These are phyloP conservation scores for Pseudopyrenochaeta lycopersici DNA, from an alignment of 2,329 filamentous ascomycete species.

Conservation along the genomic window DNA sequence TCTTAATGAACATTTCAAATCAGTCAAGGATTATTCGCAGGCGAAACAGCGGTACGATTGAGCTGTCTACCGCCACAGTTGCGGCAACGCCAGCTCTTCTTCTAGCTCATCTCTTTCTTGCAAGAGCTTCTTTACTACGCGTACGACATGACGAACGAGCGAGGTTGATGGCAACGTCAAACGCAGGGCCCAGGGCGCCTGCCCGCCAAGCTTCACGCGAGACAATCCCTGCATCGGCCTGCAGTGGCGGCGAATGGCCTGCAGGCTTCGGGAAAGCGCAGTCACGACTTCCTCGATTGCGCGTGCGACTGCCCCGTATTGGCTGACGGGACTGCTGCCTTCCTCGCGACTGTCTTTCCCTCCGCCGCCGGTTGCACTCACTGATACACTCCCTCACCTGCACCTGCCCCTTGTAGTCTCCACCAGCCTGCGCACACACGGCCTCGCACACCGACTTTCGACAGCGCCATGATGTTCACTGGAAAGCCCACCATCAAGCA, in stretches of 20 bases:
- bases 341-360: constrained; percentile 11
- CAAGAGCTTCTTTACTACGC: no score
- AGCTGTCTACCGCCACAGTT: no score
- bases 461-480: constrained; percentile 36
- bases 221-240: constrained; percentile 21
- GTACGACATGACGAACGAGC: not conserved
- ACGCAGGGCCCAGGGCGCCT: not conserved
- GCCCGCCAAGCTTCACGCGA: constrained; percentile 7
- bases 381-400: constrained; percentile 22
- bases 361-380: constrained; percentile 9
- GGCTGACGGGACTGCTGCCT: constrained; percentile 23
- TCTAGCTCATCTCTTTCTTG: no score
- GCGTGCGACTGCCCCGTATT: constrained; percentile 24
- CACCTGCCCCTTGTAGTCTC: constrained; percentile 11
- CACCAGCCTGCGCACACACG: constrained; percentile 8
- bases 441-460: constrained; percentile 7
- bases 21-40: no score
- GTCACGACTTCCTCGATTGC: constrained; percentile 23
- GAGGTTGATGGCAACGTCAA: not conserved
- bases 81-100: no score
- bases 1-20: no score
- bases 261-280: constrained; percentile 19
- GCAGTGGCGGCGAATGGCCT: constrained; percentile 31
- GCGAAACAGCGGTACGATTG: no score
- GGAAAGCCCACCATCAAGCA: constrained; percentile 46